These are phyloP conservation scores for Eutrema salsugineum DNA, from an alignment of 441 rosid species.

Conservation along the genomic window DNA sequence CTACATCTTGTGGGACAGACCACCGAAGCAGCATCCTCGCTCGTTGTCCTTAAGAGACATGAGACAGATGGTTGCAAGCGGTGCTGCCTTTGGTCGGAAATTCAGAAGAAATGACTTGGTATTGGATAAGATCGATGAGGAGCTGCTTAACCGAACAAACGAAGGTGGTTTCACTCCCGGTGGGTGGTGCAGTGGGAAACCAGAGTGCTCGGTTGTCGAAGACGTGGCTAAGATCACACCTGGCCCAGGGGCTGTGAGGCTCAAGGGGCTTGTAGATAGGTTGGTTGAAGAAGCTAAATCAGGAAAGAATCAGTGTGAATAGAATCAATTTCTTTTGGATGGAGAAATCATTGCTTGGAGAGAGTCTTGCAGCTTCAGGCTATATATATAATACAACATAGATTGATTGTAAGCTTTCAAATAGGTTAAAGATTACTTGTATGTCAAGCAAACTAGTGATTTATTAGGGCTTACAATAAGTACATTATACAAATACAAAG, in stretches of 20 bases:
- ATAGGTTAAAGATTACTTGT: slow-evolving; percentile 15
- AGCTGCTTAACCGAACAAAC: slow-evolving; percentile 53
- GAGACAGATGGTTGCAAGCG: slow-evolving; percentile 50
- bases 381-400: neutral
- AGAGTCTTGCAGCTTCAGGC: neutral
- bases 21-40: slow-evolving; percentile 84
- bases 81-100: slow-evolving; percentile 78
- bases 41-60: slow-evolving; percentile 55
- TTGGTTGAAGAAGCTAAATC: slow-evolving; percentile 38
- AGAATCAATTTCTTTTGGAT: slow-evolving; percentile 19
- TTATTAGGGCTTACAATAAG: slow-evolving; percentile 5
- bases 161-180: slow-evolving; percentile 66
- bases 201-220: slow-evolving; percentile 59
- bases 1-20: slow-evolving; percentile 78
- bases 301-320: slow-evolving; percentile 63
- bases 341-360: neutral
- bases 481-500: slow-evolving; percentile 13
- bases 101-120: slow-evolving; percentile 45
- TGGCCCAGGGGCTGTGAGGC: slow-evolving; percentile 69
- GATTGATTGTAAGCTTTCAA: neutral
- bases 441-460: neutral
- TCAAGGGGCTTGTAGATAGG: slow-evolving; percentile 49
- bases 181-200: slow-evolving; percentile 78
- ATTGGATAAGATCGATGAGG: slow-evolving; percentile 65
- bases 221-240: slow-evolving; percentile 55